Evolutionary conservation across 2,329 filamentous ascomycete species (phyloP).

Genomic region (Myriosclerotinia duriaeana): DNA sequence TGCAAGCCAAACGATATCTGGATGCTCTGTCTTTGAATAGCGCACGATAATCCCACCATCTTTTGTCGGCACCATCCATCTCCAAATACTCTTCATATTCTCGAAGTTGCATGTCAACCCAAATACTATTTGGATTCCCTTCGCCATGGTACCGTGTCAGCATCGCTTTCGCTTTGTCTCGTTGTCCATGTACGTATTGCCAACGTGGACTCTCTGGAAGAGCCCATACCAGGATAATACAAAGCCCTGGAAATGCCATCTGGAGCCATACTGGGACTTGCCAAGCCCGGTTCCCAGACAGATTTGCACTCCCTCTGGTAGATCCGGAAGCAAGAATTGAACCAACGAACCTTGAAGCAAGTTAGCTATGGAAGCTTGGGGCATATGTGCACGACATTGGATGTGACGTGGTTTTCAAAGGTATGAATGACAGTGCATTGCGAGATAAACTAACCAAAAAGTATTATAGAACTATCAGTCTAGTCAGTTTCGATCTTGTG

Average conservation of each 20-base stretch:
- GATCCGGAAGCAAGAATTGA: slow-evolving; percentile 55
- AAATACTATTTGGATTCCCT: slow-evolving; percentile 49
- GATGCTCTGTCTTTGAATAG: slow-evolving; percentile 51
- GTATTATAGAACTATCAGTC: slow-evolving; percentile 33
- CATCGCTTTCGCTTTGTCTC: slow-evolving; percentile 41
- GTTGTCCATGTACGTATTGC: slow-evolving; percentile 44
- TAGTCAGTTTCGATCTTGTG: neutral
- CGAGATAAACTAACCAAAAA: slow-evolving; percentile 31
- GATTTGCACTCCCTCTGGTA: slow-evolving; percentile 50
- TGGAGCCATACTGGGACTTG: slow-evolving; percentile 54
- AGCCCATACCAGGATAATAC: slow-evolving; percentile 46
- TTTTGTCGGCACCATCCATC: slow-evolving; percentile 53
- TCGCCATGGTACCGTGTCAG: slow-evolving; percentile 54
- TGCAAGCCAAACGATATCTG: slow-evolving; percentile 50
- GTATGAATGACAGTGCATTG: neutral
- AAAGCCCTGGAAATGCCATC: slow-evolving; percentile 51
- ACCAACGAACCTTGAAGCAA: slow-evolving; percentile 47
- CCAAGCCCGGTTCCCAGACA: slow-evolving; percentile 45
- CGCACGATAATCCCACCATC: slow-evolving; percentile 56
- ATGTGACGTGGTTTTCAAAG: no score
- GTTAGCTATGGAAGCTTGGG: neutral
- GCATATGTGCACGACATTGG: neutral
- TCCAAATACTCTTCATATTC: slow-evolving; percentile 52
- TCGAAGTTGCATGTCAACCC: slow-evolving; percentile 51
- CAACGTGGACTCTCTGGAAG: slow-evolving; percentile 51